Base-by-base conservation (phyloP, 306 rosid genomes). In the Dalbergia cochinchinensis region DNA sequence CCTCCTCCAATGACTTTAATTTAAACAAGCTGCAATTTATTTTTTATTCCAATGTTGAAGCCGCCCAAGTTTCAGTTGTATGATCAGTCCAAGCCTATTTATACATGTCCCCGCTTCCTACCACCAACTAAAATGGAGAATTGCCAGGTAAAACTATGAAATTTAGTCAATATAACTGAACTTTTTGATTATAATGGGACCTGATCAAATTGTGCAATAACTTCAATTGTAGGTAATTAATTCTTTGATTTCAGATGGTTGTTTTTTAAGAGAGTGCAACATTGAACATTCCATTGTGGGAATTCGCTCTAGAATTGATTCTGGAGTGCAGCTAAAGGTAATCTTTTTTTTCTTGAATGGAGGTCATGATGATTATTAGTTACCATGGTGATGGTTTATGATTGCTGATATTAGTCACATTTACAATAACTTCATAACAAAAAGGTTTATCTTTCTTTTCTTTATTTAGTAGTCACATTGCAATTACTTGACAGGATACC, bases 231-330 rank as follows among this genome's bases (percentile, higher is more conserved):
- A 84, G 88, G 90, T 84, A 48, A 60, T 76, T 37, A 82, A 87
- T 82, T 87, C 90, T 76, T 81, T 87, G 85, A 66, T 87, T 84
- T 87, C 90, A 82, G 86, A 84, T 66, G 90, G 90, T 75, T 82
- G 88, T 64, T 82, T 87, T 74, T 71, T 87, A 69, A 87, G 77
- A 79, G 76, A 87, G 62, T 84, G 90, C 81, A 79, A 4, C 8
- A 37, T 87, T 33, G 83, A 87, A 20, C 88, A 84, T 76, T 87
- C 90, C 82, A 82, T 87, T 53, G 83, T 87, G 42, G 90, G 90
- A 78, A 55, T 87, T 67, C 90, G 90, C 74, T 82, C 90, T 4
- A 76, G 86, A 61, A 54, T 87, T 57, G 86, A 75, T 66, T 74
- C 83, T 53, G 86, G 86, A 45, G 90, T 87, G 76, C 81, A 75